A percentile compares a stretch with the other conserved stretches of the same genome.
These are phyloP conservation scores for Fomitopsis schrenkii DNA, from an alignment of 1,284 basidiomycete species.

Conservation along the genomic window DNA sequence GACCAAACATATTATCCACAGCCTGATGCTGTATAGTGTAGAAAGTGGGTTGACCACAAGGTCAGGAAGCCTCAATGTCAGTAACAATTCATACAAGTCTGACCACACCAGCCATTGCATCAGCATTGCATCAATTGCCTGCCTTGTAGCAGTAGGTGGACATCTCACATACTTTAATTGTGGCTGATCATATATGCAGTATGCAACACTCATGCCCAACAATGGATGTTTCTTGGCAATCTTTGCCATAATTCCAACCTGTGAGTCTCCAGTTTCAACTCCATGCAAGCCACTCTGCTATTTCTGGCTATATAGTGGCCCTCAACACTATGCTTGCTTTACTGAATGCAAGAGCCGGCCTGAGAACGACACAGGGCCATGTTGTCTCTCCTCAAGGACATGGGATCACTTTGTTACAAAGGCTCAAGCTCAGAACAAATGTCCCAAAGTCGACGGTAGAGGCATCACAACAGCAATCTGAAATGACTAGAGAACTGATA, in stretches of 20 bases:
- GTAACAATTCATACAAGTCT: background rate
- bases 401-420: no score
- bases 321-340: background rate
- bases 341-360: background rate
- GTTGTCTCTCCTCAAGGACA: background rate
- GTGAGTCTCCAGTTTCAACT: background rate
- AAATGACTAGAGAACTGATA: no score
- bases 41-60: background rate
- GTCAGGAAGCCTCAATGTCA: background rate
- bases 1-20: background rate
- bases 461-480: no score
- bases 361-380: background rate
- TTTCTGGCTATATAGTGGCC: background rate
- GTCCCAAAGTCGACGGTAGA: no score
- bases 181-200: background rate
- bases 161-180: background rate
- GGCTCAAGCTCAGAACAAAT: no score
- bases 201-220: background rate
- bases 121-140: background rate
- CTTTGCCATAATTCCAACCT: background rate
- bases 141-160: background rate
- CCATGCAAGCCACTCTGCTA: background rate
- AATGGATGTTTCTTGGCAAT: background rate
- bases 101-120: no score
- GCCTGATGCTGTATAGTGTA: background rate